Evolutionary conservation across 495 filamentous ascomycete genomes (phyloP), one percentile per base, ranked within the genome.

Genomic region (Endocarpon pusillum): DNA sequence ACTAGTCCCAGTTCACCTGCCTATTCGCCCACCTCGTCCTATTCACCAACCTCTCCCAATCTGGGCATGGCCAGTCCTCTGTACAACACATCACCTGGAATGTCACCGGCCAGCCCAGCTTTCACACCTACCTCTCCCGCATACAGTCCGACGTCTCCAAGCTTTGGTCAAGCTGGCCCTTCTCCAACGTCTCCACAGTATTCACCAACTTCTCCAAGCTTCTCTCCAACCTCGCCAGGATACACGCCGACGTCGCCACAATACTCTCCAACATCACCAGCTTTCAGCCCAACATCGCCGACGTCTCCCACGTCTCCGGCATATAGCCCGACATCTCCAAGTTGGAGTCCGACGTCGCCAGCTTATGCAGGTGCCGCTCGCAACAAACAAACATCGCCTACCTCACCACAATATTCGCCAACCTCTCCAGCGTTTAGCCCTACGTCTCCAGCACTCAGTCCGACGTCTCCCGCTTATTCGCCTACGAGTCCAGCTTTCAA

Each of bases 71-170:
- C 65, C 22, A 69, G 62, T 35, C 69, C 73, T 42, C 63, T 66
- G 3, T 65, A 63, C 42, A 52, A 53, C 31, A 61, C 61, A 4
- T 66, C 61, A 17, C 65, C 65, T 9, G 57, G 58, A 1, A 73
- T 75, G 38, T 79, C 69, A 16, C 67, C 75, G 14, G 63, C 75
- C 14, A 82, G 78, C 35, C 81, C 73, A 11, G 64, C 68, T 21
- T 86, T 84, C 49, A 71, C 64, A 11, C 78, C 81, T 1, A 68
- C 73, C 1, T 85, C 78, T 20, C 81, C 82, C 20, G 81, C 76
- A 0, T 92, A 91, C 56, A 85, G 81, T 17, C 83, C 83, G 1
- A 79, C 78, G 2, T 87, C 81, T 17, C 83, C 83, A 39, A 61
- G 64, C 38, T 70, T 73, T 57, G 59, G 59, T 30, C 75, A 65